Conservation (phyloP, 139 green algal species). For the Picochlorum sp. region DNA sequence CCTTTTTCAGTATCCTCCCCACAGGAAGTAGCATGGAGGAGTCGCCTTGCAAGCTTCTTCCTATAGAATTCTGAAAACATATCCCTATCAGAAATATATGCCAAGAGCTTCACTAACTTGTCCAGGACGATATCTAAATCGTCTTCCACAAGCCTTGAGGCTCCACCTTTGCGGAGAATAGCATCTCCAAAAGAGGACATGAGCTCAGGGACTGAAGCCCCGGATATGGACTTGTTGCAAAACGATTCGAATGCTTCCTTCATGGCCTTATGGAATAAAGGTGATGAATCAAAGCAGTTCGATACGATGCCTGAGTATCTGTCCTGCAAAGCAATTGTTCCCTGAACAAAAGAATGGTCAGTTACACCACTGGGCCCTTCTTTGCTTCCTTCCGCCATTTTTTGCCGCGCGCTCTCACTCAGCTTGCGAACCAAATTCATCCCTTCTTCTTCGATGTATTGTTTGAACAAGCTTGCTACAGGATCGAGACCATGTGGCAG, state of each 20-base stretch:
- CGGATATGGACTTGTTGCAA: constrained; percentile 93
- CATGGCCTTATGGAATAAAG: constrained; percentile 92
- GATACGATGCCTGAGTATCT: constrained; percentile 60
- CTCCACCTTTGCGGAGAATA: constrained; percentile 86
- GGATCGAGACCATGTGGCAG: constrained; percentile 86
- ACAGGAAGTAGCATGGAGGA: constrained; percentile 9
- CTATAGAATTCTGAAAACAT: constrained; percentile 95
- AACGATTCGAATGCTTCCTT: constrained; percentile 99
- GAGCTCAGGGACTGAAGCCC: constrained; percentile 80
- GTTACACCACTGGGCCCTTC: constrained; percentile 26
- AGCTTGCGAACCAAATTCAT: constrained; percentile 72
- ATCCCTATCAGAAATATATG: constrained; percentile 94
- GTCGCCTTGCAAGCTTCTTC: constrained; percentile 75
- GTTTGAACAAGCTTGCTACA: constrained; percentile 81
- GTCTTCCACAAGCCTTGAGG: constrained; percentile 92
- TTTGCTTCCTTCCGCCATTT: constrained; percentile 47
- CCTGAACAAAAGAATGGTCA: constrained; percentile 85
- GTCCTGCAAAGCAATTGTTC: constrained; percentile 90
- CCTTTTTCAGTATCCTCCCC: constrained; percentile 91
- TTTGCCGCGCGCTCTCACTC: constrained; percentile 54
- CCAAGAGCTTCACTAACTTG: constrained; percentile 95
- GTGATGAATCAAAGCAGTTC: constrained; percentile 59
- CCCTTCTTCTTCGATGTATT: constrained; percentile 88
- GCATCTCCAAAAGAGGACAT: constrained; percentile 97
- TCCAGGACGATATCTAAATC: constrained; percentile 88